Conservation (phyloP, 2,329 filamentous ascomycete genomes). For the Escovopsis sp. region DNA sequence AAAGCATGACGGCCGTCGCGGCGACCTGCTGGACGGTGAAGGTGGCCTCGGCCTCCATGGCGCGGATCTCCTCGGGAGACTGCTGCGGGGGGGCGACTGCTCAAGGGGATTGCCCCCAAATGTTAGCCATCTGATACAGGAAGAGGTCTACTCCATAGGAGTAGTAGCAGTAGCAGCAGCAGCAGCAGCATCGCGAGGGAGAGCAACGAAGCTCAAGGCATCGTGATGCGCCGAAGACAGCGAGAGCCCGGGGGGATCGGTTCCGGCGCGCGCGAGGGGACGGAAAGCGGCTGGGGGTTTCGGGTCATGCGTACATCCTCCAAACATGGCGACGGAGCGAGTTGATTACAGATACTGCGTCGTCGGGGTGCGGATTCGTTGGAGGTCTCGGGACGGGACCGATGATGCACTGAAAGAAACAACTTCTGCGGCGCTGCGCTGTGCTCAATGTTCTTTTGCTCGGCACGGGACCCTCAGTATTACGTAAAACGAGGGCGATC, state of each 20-base stretch:
- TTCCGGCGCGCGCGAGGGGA: background rate
- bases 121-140: slow-evolving; percentile 3
- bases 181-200: too few relatives aligned
- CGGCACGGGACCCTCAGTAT: background rate
- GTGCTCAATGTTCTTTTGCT: too few relatives aligned
- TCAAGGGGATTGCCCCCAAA: background rate
- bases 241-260: too few relatives aligned
- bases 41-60: slow-evolving; percentile 52
- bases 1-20: slow-evolving; percentile 52
- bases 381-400: too few relatives aligned
- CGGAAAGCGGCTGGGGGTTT: background rate
- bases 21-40: slow-evolving; percentile 54
- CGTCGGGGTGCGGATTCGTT: background rate
- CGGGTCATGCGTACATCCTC: slow-evolving; percentile 25
- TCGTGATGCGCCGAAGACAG: background rate
- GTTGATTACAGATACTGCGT: background rate
- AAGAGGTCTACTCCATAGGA: too few relatives aligned
- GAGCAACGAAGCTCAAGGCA: background rate
- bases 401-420: background rate
- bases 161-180: too few relatives aligned
- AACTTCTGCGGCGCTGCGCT: background rate
- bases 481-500: slow-evolving; percentile 8
- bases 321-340: slow-evolving; percentile 12
- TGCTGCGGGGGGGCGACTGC: slow-evolving; percentile 55
- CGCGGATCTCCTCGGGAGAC: slow-evolving; percentile 54